These are phyloP conservation scores for Tetragonia tetragonoides DNA, from an alignment of 148 eudicot species.

Conservation along the genomic window DNA sequence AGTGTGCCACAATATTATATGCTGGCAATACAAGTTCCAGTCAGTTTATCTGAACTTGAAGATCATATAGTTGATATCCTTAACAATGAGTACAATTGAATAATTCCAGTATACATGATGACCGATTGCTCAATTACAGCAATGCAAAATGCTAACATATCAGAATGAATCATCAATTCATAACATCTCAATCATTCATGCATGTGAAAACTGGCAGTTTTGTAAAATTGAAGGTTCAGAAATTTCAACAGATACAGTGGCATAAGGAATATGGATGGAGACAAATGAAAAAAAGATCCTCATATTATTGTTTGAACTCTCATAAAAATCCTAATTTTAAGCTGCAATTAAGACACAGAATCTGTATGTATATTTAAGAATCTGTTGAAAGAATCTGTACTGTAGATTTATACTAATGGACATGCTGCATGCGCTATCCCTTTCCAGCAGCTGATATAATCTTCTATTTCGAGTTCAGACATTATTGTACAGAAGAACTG, in stretches of 20 bases:
- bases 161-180: no score
- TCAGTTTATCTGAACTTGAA: neutral
- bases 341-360: neutral
- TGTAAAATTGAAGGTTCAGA: no score
- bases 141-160: no score
- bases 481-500: neutral
- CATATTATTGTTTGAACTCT: neutral
- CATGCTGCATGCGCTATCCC: neutral
- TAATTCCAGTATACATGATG: no score
- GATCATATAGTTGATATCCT: neutral
- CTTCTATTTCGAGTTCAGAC: neutral
- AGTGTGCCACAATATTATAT: neutral
- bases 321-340: no score
- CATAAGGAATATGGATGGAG: no score
- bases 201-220: no score
- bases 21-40: neutral
- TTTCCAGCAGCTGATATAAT: neutral
- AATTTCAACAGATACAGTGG: no score
- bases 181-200: no score
- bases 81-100: neutral
- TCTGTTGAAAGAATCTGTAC: no score
- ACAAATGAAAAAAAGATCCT: neutral
- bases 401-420: neutral
- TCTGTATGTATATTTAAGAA: neutral
- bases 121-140: no score